These are phyloP conservation scores for Nannizzia gypsea DNA, from an alignment of 2,329 filamentous ascomycete genomes.

Conservation along the genomic window DNA sequence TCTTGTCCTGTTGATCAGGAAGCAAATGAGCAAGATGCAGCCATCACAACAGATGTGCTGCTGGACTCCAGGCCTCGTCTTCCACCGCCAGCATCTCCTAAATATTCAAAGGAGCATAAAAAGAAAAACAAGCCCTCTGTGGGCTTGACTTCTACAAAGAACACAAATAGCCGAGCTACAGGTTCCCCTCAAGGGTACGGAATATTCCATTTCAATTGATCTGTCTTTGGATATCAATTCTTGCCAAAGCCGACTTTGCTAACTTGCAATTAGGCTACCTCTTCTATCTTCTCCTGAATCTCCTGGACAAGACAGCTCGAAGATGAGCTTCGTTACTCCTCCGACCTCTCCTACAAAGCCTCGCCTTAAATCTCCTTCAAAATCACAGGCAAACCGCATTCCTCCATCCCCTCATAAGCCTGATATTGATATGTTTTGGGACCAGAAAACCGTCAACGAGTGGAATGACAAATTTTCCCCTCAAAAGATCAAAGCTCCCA, in stretches of 20 bases:
- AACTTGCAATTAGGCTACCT: neutral
- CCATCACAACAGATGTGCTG: neutral
- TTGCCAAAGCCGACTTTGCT: neutral
- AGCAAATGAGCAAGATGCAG: neutral
- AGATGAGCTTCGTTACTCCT: constrained; percentile 26
- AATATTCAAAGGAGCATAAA: neutral
- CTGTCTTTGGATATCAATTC: neutral
- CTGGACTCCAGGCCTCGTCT: neutral
- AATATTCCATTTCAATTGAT: neutral
- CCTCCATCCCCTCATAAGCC: constrained; percentile 41
- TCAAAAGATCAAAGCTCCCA: constrained; percentile 27
- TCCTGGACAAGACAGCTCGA: neutral
- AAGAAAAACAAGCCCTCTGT: neutral
- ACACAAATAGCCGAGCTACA: neutral
- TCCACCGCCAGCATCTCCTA: neutral
- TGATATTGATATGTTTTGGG: constrained; percentile 45
- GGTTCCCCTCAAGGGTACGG: neutral
- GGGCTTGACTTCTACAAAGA: neutral
- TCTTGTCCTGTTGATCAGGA: neutral
- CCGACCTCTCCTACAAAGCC: constrained; percentile 34
- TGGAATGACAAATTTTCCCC: constrained; percentile 47
- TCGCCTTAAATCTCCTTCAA: constrained; percentile 38
- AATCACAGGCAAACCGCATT: constrained; percentile 30
- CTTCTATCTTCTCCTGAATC: neutral
- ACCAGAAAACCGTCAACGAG: constrained; percentile 39